A percentile compares a stretch with the other conserved stretches of the same genome.
phyloP scores from a whole-genome alignment of 129 eudicot genomes.

The Flaveria brownii region DNA sequence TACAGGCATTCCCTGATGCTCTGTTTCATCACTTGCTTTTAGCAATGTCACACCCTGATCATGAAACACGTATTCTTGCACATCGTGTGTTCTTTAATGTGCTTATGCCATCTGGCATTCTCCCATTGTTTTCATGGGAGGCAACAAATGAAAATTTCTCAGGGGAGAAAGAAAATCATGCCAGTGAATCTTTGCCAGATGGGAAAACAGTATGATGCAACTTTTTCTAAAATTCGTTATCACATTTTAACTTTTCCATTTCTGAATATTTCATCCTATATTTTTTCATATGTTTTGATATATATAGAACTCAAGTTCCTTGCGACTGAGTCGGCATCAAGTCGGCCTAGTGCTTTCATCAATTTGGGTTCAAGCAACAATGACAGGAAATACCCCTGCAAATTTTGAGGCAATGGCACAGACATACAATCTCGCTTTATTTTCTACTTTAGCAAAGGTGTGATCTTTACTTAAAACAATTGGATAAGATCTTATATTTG shows the following conservation, averaged over 20 bases:
- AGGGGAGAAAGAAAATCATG: constrained; percentile 37
- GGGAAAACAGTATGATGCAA: constrained; percentile 49
- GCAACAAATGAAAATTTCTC: constrained; percentile 31
- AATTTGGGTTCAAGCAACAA: constrained; percentile 81
- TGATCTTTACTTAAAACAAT: constrained; percentile 2
- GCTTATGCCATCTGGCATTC: constrained; percentile 21
- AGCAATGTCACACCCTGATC: constrained; percentile 84
- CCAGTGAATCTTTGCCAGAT: constrained; percentile 31
- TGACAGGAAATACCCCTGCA: constrained; percentile 55
- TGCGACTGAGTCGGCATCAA: constrained; percentile 81
- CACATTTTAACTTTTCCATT: constrained; percentile 11
- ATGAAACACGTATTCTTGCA: constrained; percentile 72
- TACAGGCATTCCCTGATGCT: constrained; percentile 81
- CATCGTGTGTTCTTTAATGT: constrained; percentile 56
- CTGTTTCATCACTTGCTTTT: constrained; percentile 80
- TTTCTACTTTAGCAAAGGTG: constrained; percentile 69
- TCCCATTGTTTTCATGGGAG: constrained; percentile 28
- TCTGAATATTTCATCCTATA: neutral
- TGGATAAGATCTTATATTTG: neutral
- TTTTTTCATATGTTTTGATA: neutral
- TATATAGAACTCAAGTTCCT: constrained; percentile 50
- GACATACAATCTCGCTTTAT: constrained; percentile 60
- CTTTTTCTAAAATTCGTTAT: neutral
- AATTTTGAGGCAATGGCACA: constrained; percentile 82
- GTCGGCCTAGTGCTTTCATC: constrained; percentile 77